phyloP scores from a whole-genome alignment of 2,329 filamentous ascomycete species.

The Nectriaceae sp. region DNA sequence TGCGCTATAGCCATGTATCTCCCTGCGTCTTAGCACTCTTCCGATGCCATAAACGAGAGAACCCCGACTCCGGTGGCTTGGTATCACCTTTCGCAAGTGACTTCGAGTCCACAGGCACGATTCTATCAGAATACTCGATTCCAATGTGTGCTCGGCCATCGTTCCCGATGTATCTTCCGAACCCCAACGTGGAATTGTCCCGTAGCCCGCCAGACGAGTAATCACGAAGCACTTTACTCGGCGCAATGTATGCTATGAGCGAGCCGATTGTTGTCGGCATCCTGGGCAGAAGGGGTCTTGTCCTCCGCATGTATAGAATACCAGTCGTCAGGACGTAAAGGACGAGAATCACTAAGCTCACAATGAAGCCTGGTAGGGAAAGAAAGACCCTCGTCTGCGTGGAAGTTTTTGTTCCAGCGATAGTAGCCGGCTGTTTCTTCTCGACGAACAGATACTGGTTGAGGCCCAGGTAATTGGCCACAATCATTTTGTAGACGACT shows the following conservation, averaged over 20 bases:
- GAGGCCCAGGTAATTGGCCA: not conserved
- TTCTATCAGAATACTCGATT: not conserved
- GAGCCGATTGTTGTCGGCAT: conserved; percentile 1
- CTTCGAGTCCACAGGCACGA: not conserved
- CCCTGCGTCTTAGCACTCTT: not conserved
- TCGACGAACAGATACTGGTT: not conserved
- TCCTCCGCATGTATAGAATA: not conserved
- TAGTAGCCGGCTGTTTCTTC: not conserved
- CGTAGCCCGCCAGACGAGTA: not conserved
- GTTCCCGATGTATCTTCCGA: conserved; percentile 5
- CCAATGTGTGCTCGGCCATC: conserved; percentile 4
- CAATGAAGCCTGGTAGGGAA: not conserved
- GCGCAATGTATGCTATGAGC: conserved; percentile 4
- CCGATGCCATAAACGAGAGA: not conserved
- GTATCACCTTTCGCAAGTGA: not conserved
- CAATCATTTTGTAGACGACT: not conserved
- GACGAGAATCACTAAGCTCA: not conserved
- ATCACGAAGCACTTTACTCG: conserved; percentile 3
- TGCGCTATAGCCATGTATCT: not conserved
- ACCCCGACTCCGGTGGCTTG: not conserved
- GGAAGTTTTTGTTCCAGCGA: not conserved
- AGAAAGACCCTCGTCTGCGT: conserved; percentile 4
- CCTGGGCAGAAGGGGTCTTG: not conserved
- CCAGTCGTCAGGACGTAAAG: not conserved
- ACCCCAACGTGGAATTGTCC: conserved; percentile 5